These are phyloP conservation scores for Russula sp. DNA, from an alignment of 768 basidiomycete species.

Conservation along the genomic window DNA sequence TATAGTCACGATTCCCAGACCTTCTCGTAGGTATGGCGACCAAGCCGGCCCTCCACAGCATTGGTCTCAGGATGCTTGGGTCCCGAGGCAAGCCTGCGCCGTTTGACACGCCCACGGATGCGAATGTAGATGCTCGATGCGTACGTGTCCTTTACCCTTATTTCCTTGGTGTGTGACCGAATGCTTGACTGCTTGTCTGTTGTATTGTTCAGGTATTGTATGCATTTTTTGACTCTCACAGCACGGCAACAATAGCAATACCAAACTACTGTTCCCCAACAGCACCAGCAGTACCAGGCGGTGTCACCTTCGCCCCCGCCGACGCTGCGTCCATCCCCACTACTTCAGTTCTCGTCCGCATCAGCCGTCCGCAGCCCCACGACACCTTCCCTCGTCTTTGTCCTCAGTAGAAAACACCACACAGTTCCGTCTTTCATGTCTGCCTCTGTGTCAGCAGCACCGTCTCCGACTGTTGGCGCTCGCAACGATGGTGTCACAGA, in stretches of 20 bases:
- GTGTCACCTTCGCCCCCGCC: slow-evolving; percentile 20
- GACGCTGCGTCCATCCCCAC: slow-evolving; percentile 34
- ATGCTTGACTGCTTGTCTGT: slow-evolving; percentile 6
- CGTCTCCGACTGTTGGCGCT: slow-evolving; percentile 38
- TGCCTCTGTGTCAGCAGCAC: slow-evolving; percentile 24
- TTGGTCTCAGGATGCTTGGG: slow-evolving; percentile 33
- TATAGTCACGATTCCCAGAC: slow-evolving; percentile 72
- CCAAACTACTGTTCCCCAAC: slow-evolving; percentile 35
- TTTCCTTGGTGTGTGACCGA: not conserved
- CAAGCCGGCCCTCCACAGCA: slow-evolving; percentile 38
- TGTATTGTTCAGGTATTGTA: slow-evolving; percentile 49
- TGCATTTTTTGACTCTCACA: slow-evolving; percentile 92
- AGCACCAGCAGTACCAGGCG: slow-evolving; percentile 26
- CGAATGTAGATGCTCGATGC: slow-evolving; percentile 81
- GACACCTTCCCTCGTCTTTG: slow-evolving; percentile 27
- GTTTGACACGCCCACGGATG: slow-evolving; percentile 75
- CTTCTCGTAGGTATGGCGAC: slow-evolving; percentile 23
- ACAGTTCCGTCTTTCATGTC: not conserved
- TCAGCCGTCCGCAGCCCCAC: slow-evolving; percentile 19
- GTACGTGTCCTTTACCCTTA: slow-evolving; percentile 37
- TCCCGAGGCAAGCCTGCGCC: slow-evolving; percentile 35
- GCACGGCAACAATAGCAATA: slow-evolving; percentile 56
- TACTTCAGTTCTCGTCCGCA: slow-evolving; percentile 32
- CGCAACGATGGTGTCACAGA: slow-evolving; percentile 75
- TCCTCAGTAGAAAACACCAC: slow-evolving; percentile 43